Percentiles rank a stretch among this genome's conserved stretches.
Evolutionary conservation across 768 basidiomycete species (phyloP).

Genomic region (Suillus sp.): DNA sequence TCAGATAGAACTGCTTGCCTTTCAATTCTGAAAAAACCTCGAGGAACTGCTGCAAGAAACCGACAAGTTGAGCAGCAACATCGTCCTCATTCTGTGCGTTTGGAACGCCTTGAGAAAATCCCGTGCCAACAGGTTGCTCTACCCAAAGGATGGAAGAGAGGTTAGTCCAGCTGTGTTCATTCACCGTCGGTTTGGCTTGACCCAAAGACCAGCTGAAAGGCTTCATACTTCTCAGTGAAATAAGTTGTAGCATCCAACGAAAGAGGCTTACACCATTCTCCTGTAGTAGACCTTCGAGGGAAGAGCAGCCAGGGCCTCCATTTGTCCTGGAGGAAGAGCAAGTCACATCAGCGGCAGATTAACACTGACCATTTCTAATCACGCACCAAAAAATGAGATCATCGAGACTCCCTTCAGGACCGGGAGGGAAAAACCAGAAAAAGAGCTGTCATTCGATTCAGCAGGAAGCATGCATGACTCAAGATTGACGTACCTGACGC

Average conservation of each 20-base stretch:
- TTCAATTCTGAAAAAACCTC: conserved; percentile 74
- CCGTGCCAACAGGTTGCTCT: conserved; percentile 81
- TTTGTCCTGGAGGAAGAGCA: conserved; percentile 55
- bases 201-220: conserved; percentile 70
- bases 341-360: background rate
- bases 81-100: conserved; percentile 60
- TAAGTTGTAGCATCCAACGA: conserved; percentile 23
- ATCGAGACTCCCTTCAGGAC: conserved; percentile 67
- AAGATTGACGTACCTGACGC: conserved; percentile 49
- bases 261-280: conserved; percentile 65
- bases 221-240: conserved; percentile 35
- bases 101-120: conserved; percentile 71
- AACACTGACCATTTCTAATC: background rate
- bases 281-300: conserved; percentile 68
- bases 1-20: conserved; percentile 67
- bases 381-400: conserved; percentile 74
- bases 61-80: conserved; percentile 54
- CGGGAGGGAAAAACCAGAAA: conserved; percentile 86
- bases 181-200: conserved; percentile 61
- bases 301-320: conserved; percentile 81
- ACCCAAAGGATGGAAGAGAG: conserved; percentile 74
- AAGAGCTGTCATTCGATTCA: conserved; percentile 51
- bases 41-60: conserved; percentile 74
- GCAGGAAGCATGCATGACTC: background rate
- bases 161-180: conserved; percentile 79